Evolutionary conservation across 495 filamentous ascomycete species (phyloP).

Genomic region (Tuber aestivum): DNA sequence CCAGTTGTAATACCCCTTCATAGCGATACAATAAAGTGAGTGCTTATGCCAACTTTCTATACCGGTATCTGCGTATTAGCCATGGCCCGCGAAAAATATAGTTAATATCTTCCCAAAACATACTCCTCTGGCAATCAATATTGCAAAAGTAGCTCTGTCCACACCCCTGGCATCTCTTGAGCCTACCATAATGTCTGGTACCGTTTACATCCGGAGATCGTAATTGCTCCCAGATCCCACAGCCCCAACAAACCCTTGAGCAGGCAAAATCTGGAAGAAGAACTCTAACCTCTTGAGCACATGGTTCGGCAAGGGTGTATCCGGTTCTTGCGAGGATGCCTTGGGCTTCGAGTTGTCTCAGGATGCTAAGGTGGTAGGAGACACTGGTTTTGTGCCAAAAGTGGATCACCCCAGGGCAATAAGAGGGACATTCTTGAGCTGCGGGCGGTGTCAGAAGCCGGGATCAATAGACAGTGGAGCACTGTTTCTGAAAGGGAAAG

Average conservation of each 20-base stretch:
- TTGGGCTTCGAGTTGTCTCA: conserved; percentile 19
- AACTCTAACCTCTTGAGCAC: conserved; percentile 18
- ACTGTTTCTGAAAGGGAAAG: not conserved
- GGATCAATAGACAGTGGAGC: not conserved
- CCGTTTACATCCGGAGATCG: conserved; percentile 22
- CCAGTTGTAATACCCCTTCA: not conserved
- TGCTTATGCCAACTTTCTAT: not conserved
- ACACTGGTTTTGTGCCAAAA: not conserved
- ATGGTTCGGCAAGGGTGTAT: conserved; percentile 16
- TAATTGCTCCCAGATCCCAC: conserved; percentile 27
- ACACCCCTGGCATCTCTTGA: conserved; percentile 21
- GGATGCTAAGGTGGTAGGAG: conserved; percentile 20
- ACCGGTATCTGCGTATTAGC: conserved; percentile 5
- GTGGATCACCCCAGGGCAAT: not conserved
- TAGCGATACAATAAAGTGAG: not conserved
- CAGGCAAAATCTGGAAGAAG: conserved; percentile 20
- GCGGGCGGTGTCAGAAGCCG: not conserved
- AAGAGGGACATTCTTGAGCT: not conserved
- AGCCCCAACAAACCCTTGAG: conserved; percentile 24
- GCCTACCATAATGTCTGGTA: conserved; percentile 22
- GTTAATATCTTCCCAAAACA: conserved; percentile 13
- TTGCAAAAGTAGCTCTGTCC: conserved; percentile 31
- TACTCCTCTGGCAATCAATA: conserved; percentile 18
- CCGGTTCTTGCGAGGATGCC: conserved; percentile 22
- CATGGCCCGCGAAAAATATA: not conserved